A percentile compares a stretch with the other conserved stretches of the same genome.
Evolutionary conservation across 1,284 basidiomycete species (phyloP).

Genomic region (Cutaneotrichosporon sp.): DNA sequence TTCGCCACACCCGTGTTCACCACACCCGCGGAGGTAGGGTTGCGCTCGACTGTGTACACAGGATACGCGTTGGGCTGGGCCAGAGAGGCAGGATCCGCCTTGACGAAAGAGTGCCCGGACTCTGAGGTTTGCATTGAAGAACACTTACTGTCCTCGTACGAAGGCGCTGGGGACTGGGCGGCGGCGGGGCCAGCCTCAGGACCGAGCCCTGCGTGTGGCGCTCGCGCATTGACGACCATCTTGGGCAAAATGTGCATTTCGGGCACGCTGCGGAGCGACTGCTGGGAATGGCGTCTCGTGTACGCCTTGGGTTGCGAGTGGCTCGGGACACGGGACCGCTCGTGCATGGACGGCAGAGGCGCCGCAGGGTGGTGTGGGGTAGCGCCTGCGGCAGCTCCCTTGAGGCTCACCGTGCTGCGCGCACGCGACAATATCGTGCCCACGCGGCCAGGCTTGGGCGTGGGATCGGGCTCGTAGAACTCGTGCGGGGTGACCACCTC

Average conservation of each 20-base stretch:
- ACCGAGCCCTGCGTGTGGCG: background rate
- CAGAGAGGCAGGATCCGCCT: background rate
- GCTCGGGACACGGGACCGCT: background rate
- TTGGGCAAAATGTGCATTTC: background rate
- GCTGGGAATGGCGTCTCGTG: constrained; percentile 1
- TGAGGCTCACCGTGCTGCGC: background rate
- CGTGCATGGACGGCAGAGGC: background rate
- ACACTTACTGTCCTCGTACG: constrained; percentile 5
- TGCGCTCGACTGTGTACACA: background rate
- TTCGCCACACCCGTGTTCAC: too few relatives aligned
- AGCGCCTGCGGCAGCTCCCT: background rate
- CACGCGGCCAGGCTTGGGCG: background rate
- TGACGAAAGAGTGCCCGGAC: background rate
- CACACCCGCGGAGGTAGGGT: background rate
- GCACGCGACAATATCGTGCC: background rate
- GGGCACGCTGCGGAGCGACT: constrained; percentile 7
- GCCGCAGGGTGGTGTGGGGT: background rate
- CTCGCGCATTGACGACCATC: constrained; percentile 1
- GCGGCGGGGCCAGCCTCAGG: background rate
- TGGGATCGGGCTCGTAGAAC: background rate
- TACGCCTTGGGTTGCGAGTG: background rate
- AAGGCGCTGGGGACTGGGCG: background rate
- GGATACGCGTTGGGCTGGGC: background rate
- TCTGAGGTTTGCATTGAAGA: constrained; percentile 1
- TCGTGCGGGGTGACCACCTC: constrained; percentile 17